Conservation (phyloP, 106 monocot species). For the Acorus calamus region DNA sequence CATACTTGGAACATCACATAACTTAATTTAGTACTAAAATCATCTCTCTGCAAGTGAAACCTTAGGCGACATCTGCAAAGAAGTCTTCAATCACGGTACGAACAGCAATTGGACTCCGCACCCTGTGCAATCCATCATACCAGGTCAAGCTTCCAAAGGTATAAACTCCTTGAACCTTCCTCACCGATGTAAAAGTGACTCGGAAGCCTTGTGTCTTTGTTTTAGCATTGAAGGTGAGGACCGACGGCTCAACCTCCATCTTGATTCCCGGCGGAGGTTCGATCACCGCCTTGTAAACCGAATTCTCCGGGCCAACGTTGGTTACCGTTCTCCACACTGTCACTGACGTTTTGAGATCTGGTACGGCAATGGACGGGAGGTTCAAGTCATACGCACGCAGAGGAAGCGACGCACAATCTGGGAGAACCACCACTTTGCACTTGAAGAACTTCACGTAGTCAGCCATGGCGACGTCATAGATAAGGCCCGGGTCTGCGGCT, state of each 20-base stretch:
- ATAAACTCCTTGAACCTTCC: constrained; percentile 32
- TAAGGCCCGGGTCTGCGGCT: constrained; percentile 9
- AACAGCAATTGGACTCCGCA: constrained; percentile 43
- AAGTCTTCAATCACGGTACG: constrained; percentile 33
- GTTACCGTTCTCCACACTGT: constrained; percentile 4
- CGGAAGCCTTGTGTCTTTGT: constrained; percentile 17
- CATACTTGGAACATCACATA: too few species aligned
- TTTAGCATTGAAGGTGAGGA: constrained; percentile 18
- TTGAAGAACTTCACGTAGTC: too few species aligned
- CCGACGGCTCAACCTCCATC: constrained; percentile 12
- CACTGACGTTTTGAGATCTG: background rate
- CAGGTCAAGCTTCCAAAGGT: constrained; percentile 58
- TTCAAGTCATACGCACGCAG: constrained; percentile 1
- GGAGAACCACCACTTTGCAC: too few species aligned
- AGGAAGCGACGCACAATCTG: background rate
- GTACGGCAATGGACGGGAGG: constrained; percentile 16
- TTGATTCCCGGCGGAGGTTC: constrained; percentile 1
- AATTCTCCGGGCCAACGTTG: constrained; percentile 2
- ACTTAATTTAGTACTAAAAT: too few species aligned
- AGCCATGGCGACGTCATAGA: background rate
- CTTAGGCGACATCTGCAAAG: constrained; percentile 11
- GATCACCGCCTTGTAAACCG: background rate
- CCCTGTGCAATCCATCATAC: constrained; percentile 20
- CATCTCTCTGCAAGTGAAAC: too few species aligned
- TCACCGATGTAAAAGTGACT: background rate